phyloP scores from a whole-genome alignment of 495 filamentous ascomycete genomes.

The Bombardia bombarda region DNA sequence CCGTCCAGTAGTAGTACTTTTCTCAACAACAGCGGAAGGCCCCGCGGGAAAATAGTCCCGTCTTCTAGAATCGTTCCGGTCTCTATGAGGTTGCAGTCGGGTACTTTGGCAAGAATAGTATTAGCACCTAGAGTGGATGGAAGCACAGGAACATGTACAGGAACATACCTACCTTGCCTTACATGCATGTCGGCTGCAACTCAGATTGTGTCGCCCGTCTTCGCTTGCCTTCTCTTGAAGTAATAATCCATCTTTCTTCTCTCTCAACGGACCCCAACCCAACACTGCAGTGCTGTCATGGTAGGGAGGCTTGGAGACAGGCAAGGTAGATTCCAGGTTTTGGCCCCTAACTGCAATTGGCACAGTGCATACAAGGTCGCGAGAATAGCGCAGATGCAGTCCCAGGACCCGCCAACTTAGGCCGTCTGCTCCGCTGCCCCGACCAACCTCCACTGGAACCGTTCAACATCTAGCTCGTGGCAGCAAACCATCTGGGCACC shows the following conservation, averaged over 20 bases:
- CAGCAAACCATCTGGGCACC: neutral
- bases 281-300: no score
- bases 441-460: neutral
- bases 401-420: neutral
- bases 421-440: neutral
- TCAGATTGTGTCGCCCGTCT: slow-evolving; percentile 2
- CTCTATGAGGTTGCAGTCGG: slow-evolving; percentile 11
- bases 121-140: slow-evolving; percentile 6
- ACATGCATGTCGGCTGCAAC: slow-evolving; percentile 8
- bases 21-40: no score
- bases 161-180: no score
- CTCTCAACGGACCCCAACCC: no score
- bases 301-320: no score
- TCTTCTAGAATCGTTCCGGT: slow-evolving; percentile 10
- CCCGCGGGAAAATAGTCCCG: no score
- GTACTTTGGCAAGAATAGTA: slow-evolving; percentile 10
- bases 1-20: no score
- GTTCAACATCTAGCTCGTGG: neutral
- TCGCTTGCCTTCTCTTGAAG: neutral
- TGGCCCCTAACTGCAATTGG: no score
- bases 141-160: slow-evolving; percentile 3
- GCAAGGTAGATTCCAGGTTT: neutral
- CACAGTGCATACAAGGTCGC: no score
- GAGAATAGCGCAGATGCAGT: neutral
- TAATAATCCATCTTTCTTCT: no score